Evolutionary conservation across 345 rosid genomes (phyloP).

Genomic region (Odontarrhena argentea): DNA sequence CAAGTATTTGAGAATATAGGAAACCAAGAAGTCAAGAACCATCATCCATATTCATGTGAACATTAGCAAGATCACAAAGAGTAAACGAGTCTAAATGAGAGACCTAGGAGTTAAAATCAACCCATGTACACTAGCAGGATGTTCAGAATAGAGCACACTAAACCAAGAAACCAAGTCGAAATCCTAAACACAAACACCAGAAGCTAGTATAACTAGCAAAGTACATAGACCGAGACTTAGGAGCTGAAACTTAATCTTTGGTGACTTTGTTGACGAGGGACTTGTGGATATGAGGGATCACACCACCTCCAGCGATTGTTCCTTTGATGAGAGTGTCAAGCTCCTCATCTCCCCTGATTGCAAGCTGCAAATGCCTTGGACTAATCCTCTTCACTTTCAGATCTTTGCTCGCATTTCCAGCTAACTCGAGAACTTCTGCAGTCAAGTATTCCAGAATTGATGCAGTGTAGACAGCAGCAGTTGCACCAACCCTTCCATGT

Average conservation of each 20-base stretch:
- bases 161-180: background rate
- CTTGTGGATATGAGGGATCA: constrained; percentile 94
- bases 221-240: constrained; percentile 1
- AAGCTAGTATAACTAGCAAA: constrained; percentile 18
- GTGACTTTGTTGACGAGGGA: constrained; percentile 83
- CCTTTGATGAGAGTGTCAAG: constrained; percentile 80
- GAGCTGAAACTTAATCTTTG: constrained; percentile 48
- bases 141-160: constrained; percentile 25
- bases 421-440: constrained; percentile 77
- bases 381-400: constrained; percentile 73
- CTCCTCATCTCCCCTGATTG: constrained; percentile 64
- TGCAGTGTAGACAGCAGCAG: constrained; percentile 73
- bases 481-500: constrained; percentile 77
- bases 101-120: constrained; percentile 19
- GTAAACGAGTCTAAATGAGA: constrained; percentile 13
- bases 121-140: constrained; percentile 33
- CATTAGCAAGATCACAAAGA: constrained; percentile 27
- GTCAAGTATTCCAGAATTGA: constrained; percentile 74
- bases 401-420: constrained; percentile 79
- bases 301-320: constrained; percentile 78
- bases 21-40: constrained; percentile 16
- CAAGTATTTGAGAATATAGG: background rate
- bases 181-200: constrained; percentile 16
- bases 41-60: constrained; percentile 14
- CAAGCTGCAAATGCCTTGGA: constrained; percentile 66